These are phyloP conservation scores for Ascochyta lentis DNA, from an alignment of 2,329 filamentous ascomycete species.

Conservation along the genomic window DNA sequence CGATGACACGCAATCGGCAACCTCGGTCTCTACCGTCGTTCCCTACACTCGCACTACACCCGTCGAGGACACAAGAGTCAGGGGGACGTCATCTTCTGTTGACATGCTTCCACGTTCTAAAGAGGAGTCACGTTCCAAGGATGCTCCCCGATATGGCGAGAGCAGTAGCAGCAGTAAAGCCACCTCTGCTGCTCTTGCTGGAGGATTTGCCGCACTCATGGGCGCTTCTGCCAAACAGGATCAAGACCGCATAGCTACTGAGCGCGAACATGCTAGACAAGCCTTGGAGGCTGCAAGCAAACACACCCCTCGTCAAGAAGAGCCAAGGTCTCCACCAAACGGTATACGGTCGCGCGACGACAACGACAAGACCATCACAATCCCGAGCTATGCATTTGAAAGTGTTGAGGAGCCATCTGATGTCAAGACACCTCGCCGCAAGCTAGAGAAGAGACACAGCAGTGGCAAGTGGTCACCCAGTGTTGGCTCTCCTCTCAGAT, in stretches of 20 bases:
- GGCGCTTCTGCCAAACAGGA: constrained; percentile 43
- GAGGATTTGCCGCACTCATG: constrained; percentile 44
- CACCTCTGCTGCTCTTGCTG: constrained; percentile 35
- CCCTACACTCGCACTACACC: constrained; percentile 6
- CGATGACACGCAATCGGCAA: constrained; percentile 11
- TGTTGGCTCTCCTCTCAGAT: constrained; percentile 53
- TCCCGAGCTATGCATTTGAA: constrained; percentile 45
- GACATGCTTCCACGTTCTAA: background rate
- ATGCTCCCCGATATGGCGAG: constrained; percentile 13
- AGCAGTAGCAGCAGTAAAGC: constrained; percentile 17
- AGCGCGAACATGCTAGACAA: constrained; percentile 37
- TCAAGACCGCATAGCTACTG: constrained; percentile 40
- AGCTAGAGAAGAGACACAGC: constrained; percentile 56
- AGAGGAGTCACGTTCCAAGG: constrained; percentile 13
- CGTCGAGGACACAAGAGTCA: background rate
- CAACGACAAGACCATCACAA: constrained; percentile 24
- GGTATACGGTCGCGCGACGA: constrained; percentile 24
- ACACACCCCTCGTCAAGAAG: constrained; percentile 14
- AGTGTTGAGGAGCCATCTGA: constrained; percentile 44
- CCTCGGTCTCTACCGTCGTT: constrained; percentile 13
- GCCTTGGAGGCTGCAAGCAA: constrained; percentile 35
- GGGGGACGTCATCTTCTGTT: background rate
- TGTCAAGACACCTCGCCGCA: constrained; percentile 54
- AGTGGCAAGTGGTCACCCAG: constrained; percentile 50
- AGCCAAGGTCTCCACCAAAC: constrained; percentile 26